Base-by-base conservation (phyloP, 441 rosid genomes). In the Gossypium trilobum region DNA sequence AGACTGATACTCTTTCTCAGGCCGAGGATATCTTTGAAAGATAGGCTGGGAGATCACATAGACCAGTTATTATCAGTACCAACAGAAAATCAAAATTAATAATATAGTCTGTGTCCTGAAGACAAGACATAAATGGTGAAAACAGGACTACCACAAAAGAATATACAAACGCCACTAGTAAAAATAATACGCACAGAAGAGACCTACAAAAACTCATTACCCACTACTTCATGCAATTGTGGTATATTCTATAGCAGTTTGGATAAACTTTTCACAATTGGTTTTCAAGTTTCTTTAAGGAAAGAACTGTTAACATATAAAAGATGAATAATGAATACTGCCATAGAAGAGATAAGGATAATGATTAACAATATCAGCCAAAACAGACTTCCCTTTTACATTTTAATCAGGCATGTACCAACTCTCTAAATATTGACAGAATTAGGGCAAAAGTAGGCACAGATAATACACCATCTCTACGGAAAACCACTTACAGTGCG, bases 1-100 rank as follows among this genome's bases (percentile, higher is more conserved):
- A 11, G 98, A 93, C 78, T 91, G 97, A 74, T 90, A 93, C 80
- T 93, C 98, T 85, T 93, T 93, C 82, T 91, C 98, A n/a, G 98
- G 98, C 50, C 95, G 91, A 20, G 99, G 99, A 83, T 89, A 87
- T 80, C 99, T 87, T 82, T 92, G 97, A 78, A 94, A 94, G 73
- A 94, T 92, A 70, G 97, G 96, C 99, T 92, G 90, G 75, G 80
- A 79, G 72, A 71, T 48, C 13, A 78, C 56, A 31, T 20, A 69
- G 39, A 61, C 27, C 27, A 46, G 9, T 9, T 55, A 48, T 75
- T 71, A 79, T 81, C 74, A 80, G 79, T 71, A 33, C 3, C 23
- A 64, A 54, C 23, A 69, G 54, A 7, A 55, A 63, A 44, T 2
- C 11, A 3, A 57, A n/a, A 62, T 1, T 31, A 16, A 4, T 36